Percentiles rank a stretch among this genome's conserved stretches.
These are phyloP conservation scores for Gomphus sp. DNA, from an alignment of 1,284 basidiomycete species.

Conservation along the genomic window DNA sequence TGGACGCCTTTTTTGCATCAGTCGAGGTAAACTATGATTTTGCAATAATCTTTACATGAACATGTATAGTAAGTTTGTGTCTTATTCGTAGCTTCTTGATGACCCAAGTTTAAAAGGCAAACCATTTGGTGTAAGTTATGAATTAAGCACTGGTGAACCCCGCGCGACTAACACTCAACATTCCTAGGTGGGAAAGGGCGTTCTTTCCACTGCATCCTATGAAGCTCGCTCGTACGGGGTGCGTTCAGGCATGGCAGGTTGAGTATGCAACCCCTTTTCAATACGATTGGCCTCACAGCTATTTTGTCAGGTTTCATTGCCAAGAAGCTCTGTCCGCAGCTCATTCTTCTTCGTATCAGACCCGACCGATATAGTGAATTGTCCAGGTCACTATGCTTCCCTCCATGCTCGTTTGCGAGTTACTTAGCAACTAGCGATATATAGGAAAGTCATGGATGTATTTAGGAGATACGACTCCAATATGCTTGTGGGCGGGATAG, in stretches of 20 bases:
- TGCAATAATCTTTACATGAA: not conserved
- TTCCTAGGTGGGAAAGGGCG: slow-evolving; percentile 63
- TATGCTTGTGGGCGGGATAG: slow-evolving; percentile 73
- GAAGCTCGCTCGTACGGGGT: slow-evolving; percentile 86
- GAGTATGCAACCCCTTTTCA: slow-evolving; percentile 13
- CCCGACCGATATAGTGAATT: slow-evolving; percentile 64
- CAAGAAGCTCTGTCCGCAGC: slow-evolving; percentile 85
- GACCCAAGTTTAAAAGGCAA: slow-evolving; percentile 76
- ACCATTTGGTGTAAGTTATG: slow-evolving; percentile 69
- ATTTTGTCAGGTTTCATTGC: slow-evolving; percentile 67
- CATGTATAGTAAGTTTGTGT: slow-evolving; percentile 18
- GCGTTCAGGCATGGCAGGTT: slow-evolving; percentile 83
- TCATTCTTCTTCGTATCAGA: slow-evolving; percentile 66
- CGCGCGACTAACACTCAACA: not conserved
- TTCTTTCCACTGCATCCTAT: slow-evolving; percentile 83
- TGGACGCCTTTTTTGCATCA: slow-evolving; percentile 72
- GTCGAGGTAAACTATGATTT: slow-evolving; percentile 38
- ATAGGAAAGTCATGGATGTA: slow-evolving; percentile 51
- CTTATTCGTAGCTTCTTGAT: slow-evolving; percentile 42
- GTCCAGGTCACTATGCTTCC: slow-evolving; percentile 31
- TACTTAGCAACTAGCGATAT: not conserved
- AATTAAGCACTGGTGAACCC: not conserved
- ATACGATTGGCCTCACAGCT: slow-evolving; percentile 2
- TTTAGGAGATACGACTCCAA: slow-evolving; percentile 74
- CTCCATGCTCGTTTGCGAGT: not conserved